A percentile compares a stretch with the other conserved stretches of the same genome.
Evolutionary conservation across 2,329 filamentous ascomycete species (phyloP).

Genomic region (Aulographum hederae): DNA sequence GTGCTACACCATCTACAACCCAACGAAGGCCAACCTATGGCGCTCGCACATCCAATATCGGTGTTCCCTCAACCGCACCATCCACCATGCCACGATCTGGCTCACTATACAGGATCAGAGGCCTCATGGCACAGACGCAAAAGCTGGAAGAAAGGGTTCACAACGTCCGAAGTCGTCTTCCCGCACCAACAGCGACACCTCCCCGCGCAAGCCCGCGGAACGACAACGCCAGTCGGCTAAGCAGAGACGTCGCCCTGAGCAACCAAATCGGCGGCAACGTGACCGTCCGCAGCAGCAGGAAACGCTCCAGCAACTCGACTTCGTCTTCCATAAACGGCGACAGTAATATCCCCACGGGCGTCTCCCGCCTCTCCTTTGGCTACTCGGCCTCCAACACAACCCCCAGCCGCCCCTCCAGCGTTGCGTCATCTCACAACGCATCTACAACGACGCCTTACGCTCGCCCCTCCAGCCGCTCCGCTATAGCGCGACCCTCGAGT

Average conservation of each 20-base stretch:
- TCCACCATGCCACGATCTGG: conserved; percentile 37
- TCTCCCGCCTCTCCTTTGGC: conserved; percentile 30
- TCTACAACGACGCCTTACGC: conserved; percentile 7
- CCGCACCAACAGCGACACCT: conserved; percentile 60
- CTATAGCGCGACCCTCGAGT: background rate
- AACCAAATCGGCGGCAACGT: conserved; percentile 34
- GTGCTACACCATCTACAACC: background rate
- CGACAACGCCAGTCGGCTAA: conserved; percentile 19
- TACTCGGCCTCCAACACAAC: conserved; percentile 13
- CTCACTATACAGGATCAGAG: conserved; percentile 83
- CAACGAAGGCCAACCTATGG: conserved; percentile 24
- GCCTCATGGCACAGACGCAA: conserved; percentile 92
- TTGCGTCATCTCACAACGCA: conserved; percentile 14
- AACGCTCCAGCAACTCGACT: conserved; percentile 32
- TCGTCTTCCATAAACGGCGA: conserved; percentile 17
- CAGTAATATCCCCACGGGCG: conserved; percentile 8
- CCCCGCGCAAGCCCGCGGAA: conserved; percentile 62
- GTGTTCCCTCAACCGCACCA: conserved; percentile 21
- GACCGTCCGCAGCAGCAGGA: conserved; percentile 46
- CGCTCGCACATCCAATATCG: conserved; percentile 9
- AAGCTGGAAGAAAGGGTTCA: conserved; percentile 88
- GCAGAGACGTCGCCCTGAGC: conserved; percentile 18
- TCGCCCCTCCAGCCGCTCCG: background rate
- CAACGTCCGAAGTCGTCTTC: conserved; percentile 76
- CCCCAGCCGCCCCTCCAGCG: conserved; percentile 13